phyloP scores from a whole-genome alignment of 306 rosid species.

The Citrullus colocynthis region DNA sequence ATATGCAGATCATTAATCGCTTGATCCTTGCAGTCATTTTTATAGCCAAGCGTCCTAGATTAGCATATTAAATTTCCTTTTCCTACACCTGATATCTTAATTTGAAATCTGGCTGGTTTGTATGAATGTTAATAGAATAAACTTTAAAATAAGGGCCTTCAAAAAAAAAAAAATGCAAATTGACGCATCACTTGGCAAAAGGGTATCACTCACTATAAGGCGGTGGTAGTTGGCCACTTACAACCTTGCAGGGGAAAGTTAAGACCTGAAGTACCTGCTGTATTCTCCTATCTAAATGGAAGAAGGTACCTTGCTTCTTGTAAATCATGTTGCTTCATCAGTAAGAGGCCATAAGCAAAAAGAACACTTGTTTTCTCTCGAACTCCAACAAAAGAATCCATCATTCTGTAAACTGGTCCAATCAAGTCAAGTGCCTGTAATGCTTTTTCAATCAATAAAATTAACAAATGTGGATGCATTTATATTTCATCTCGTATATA shows the following conservation, averaged over 20 bases:
- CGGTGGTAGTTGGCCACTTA: not conserved
- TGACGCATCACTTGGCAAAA: not conserved
- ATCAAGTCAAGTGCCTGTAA: slow-evolving; percentile 89
- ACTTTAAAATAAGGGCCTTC: not conserved
- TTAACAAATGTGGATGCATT: not conserved
- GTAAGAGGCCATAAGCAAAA: slow-evolving; percentile 84
- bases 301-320: slow-evolving; percentile 77
- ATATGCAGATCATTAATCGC: not conserved
- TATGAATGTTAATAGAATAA: not conserved
- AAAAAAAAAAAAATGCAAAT: not conserved
- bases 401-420: slow-evolving; percentile 75
- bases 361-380: slow-evolving; percentile 90
- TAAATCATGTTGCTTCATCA: slow-evolving; percentile 87
- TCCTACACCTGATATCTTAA: not conserved
- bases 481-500: not conserved
- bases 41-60: not conserved
- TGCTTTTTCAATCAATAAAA: not conserved
- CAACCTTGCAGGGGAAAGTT: not conserved
- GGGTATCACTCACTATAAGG: not conserved
- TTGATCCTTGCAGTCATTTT: not conserved
- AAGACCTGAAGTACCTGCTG: not conserved
- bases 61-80: not conserved
- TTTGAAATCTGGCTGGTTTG: not conserved
- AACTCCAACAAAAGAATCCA: slow-evolving; percentile 97
- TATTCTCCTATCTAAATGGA: not conserved